These are phyloP conservation scores for Coffea eugenioides DNA, from an alignment of 257 asterid genomes.

Conservation along the genomic window DNA sequence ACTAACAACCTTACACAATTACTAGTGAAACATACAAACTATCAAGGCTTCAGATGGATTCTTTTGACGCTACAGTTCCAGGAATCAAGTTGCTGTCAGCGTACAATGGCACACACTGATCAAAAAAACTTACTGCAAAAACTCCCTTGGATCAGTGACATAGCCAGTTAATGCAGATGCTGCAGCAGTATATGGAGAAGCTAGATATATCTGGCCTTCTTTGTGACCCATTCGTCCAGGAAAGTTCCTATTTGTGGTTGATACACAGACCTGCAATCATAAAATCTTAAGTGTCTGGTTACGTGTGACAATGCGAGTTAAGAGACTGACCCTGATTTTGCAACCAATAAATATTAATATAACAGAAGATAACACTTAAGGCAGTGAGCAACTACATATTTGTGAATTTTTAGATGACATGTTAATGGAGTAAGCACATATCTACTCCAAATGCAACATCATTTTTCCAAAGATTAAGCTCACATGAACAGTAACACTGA, in stretches of 20 bases:
- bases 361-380: neutral
- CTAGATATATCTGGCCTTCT: slow-evolving; percentile 93
- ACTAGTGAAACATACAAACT: neutral
- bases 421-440: neutral
- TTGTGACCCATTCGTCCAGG: slow-evolving; percentile 94
- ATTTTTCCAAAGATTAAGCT: neutral
- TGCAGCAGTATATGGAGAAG: slow-evolving; percentile 98
- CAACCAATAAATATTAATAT: neutral
- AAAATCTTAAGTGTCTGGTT: neutral
- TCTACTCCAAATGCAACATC: neutral
- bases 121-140: slow-evolving; percentile 47
- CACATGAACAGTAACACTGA: neutral
- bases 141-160: slow-evolving; percentile 90
- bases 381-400: neutral
- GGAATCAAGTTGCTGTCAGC: neutral
- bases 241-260: slow-evolving; percentile 85
- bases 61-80: neutral
- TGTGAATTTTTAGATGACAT: neutral
- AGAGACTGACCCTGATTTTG: neutral
- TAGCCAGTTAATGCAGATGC: slow-evolving; percentile 88
- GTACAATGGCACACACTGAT: neutral
- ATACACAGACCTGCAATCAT: slow-evolving; percentile 64
- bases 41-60: neutral
- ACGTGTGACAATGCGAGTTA: neutral
- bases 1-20: neutral